Base-by-base conservation (phyloP, 2,329 filamentous ascomycete genomes). In the Colletotrichum trifolii region DNA sequence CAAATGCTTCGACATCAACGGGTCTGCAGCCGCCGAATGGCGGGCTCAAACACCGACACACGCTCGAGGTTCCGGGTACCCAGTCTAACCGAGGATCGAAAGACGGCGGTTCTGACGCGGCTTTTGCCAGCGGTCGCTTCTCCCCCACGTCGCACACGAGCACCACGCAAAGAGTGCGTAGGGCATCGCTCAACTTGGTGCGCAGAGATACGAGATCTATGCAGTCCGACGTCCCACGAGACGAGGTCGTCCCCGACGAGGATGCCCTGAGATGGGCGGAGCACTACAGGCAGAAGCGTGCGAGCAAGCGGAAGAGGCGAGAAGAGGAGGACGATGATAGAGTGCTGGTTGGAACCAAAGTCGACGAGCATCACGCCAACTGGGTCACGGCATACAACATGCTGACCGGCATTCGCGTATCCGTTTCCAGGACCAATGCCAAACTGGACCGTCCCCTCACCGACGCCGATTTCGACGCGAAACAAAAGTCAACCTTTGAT, bases 311-410 rank as follows among this genome's bases (percentile, higher is more conserved):
- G 75, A 91, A 89, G 77, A 86, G 90, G 71, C 91, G 89, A 73
- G 94, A 97, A 68, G 91, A 90, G 68, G 91, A 97, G 71, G 94
- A 97, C 69, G 96, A 98, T 67, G 95, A 98, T 72, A 89, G 94
- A 67, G 95, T 99, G 9, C 86, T 98, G 38, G 94, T 99, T 15
- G 96, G 96, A 65, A 99, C 93, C 64, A 98, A 97, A 81, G 96
- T 99, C 56, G 96, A 99, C 75, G 94, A 98, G 81, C 92, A 93
- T 73, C 96, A 99, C 77, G 92, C 93, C 70, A 98, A 98, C 78
- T 99, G 92, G 90, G 94, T 97, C 48, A 97, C 94, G 2, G 96
- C 96, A 64, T 99, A 99, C 83, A 99, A 99, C 79, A 99, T 99
- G 96, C 86, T 99, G 81, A 99, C 96, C 43, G 96, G 96, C 68